Evolutionary conservation across 2,329 filamentous ascomycete species (phyloP).

Genomic region (Gaeumannomyces tritici): DNA sequence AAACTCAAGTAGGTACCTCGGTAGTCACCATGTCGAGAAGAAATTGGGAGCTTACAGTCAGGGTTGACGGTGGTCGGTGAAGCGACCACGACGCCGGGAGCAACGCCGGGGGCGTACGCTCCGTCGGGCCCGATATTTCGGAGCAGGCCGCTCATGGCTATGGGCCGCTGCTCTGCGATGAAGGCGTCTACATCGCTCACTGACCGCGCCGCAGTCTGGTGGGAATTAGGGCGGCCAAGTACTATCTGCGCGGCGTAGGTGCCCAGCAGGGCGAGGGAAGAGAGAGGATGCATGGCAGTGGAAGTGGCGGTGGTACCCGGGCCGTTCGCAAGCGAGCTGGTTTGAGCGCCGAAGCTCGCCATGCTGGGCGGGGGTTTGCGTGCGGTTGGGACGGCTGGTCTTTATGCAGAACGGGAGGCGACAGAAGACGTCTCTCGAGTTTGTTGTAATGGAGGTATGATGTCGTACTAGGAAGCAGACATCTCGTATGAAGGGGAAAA

Average conservation of each 20-base stretch:
- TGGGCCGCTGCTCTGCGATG: slow-evolving; percentile 39
- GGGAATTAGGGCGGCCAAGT: slow-evolving; percentile 32
- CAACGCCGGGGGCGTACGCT: slow-evolving; percentile 35
- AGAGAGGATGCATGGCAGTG: slow-evolving; percentile 29
- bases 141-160: slow-evolving; percentile 41
- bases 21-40: neutral
- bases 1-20: neutral
- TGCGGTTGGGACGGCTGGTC: neutral
- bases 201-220: slow-evolving; percentile 16
- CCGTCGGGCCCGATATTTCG: slow-evolving; percentile 51
- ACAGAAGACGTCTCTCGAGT: neutral
- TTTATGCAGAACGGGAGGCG: neutral
- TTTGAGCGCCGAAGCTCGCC: neutral
- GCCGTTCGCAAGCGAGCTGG: slow-evolving; percentile 3
- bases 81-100: slow-evolving; percentile 44
- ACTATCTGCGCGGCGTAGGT: slow-evolving; percentile 40
- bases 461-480: neutral
- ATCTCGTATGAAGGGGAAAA: neutral
- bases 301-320: slow-evolving; percentile 4
- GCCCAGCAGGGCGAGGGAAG: slow-evolving; percentile 40
- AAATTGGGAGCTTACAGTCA: slow-evolving; percentile 35
- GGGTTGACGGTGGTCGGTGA: slow-evolving; percentile 43
- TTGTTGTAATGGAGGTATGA: neutral
- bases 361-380: neutral
- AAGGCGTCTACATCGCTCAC: slow-evolving; percentile 39